phyloP scores from a whole-genome alignment of 129 eudicot species.

The Tagetes erecta region DNA sequence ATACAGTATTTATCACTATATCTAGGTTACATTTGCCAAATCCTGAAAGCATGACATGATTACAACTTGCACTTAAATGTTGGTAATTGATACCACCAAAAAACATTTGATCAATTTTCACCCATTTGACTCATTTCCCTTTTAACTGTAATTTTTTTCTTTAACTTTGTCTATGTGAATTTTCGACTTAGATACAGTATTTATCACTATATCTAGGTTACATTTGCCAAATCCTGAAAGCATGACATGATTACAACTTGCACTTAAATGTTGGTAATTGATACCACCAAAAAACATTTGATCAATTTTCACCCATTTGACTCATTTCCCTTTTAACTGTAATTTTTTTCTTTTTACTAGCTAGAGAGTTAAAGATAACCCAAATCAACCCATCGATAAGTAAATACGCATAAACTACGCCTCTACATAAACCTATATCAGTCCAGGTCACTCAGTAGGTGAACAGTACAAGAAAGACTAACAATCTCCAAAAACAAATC shows the following conservation, averaged over 20 bases:
- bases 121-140: background rate
- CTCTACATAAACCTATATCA: background rate
- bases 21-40: too few species aligned
- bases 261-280: too few species aligned
- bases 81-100: background rate
- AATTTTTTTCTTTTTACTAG: background rate
- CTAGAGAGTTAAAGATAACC: background rate
- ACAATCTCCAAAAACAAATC: background rate
- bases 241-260: too few species aligned
- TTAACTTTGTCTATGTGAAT: too few species aligned
- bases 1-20: too few species aligned
- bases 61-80: too few species aligned
- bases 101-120: background rate
- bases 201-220: too few species aligned
- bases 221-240: too few species aligned
- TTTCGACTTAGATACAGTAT: too few species aligned
- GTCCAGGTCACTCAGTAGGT: constrained; percentile 4
- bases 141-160: background rate
- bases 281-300: background rate
- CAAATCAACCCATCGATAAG: constrained; percentile 3
- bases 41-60: too few species aligned
- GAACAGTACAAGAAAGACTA: background rate
- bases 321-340: background rate
- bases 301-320: background rate
- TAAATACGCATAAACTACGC: background rate